Base-by-base conservation (phyloP, 345 rosid species). In the Leavenworthia alabamica region DNA sequence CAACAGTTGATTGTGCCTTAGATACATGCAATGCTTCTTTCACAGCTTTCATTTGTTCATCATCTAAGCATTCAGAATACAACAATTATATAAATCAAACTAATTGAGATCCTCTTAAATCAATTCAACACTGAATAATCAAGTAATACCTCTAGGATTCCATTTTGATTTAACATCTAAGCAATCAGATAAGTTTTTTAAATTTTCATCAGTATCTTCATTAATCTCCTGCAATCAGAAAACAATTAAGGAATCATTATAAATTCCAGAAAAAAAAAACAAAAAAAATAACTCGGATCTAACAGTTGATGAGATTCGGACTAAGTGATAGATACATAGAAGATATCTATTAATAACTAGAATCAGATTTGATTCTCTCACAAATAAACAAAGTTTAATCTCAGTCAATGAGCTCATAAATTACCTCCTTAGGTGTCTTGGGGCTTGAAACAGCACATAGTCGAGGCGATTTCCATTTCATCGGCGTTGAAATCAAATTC, bases 1-100 rank as follows among this genome's bases (percentile, higher is more conserved):
- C 81, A 42, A 83, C 58, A 28, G 44, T 73, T 9, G 83, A 45
- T 6, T 83, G 98, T 8, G 83, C 82, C 3, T 82, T 85, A 7
- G 96, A 84, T 16, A 92, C 87, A 13, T 92, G 96, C 68, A 92
- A 52, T 13, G 78, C 89, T 77, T 84, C 95, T 74, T 80, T 91
- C 19, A 77, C 92, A n/a, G 66, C 82, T 22, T 73, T 78, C 65
- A 84, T 68, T 56, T 88, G 96, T 35, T 73, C 79, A 62, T 64
- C 53, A 74, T 86, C 98, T 88, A 33, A 7, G 15, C 56, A 16
- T 5, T 24, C 45, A 31, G n/a, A 60, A 4, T 26, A 71, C 17
- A n/a, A 22, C 53, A 36, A 42, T 22, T 9, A 0, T 23, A 15
- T 28, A 55, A 55, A 8, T 54, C 13, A 59, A 43, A 49, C 15